Base-by-base conservation (phyloP, 768 basidiomycete genomes). In the Tephrocybe sp. region DNA sequence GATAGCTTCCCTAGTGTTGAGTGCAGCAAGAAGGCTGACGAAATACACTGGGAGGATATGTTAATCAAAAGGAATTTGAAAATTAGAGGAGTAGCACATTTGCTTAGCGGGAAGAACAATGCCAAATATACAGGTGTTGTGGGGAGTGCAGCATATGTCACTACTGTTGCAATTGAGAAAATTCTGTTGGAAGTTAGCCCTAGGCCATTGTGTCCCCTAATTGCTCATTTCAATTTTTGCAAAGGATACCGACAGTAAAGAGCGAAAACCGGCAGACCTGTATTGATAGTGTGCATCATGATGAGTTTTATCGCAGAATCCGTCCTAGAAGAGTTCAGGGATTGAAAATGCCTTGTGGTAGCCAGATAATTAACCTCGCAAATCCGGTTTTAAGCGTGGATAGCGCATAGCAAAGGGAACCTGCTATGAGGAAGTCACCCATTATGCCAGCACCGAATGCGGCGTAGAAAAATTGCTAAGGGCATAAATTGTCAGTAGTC, bases 31-130 rank as follows among this genome's bases (percentile, higher is more conserved):
- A 4, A 49, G 38, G 21, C 48, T 49, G 14, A 4, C n/a, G 28
- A 49, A 49, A 30, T 39, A 39, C n/a, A 49, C 48, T 49, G 33
- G 23, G 15, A 49, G 4, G 3, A 24, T 4, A 17, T 18, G 39
- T 38, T 20, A 41, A 15, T 15, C 15, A 40, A 30, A 11, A 10
- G 2, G 18, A 14, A 18, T 14, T 8, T 17, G 18, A 23, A 43
- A 43, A 17, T 8, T 23, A 25, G 14, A 23, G 20, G 10, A 5
- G 18, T 34, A 17, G 53, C 71, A 77, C 75, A 43, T 58, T 77
- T 76, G 58, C 73, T 72, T 11, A 76, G 61, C 33, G 63, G 67
- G 53, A 79, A 69, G 57, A 37, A 38, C 73, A 76, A 39, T 75
- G 66, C 3, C 62, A 72, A 48, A 74, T 65, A 62, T 72, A 78